Evolutionary conservation across 2,329 filamentous ascomycete species (phyloP).

Genomic region (Apiospora arundinis): DNA sequence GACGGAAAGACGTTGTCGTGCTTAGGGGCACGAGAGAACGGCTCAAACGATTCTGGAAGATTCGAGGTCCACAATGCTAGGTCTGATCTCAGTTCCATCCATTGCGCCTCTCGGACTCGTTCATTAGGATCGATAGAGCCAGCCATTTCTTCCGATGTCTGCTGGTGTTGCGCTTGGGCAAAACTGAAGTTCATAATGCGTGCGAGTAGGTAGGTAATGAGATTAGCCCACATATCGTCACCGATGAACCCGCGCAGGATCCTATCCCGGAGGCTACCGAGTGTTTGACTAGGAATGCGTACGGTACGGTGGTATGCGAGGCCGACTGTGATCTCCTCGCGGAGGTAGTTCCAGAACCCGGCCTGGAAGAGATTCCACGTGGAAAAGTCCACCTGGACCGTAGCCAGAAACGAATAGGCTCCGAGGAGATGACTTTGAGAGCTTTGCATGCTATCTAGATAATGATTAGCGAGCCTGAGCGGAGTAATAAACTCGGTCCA

Average conservation of each 20-base stretch:
- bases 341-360: slow-evolving; percentile 16
- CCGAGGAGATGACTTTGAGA: no score
- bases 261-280: neutral
- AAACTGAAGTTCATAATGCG: slow-evolving; percentile 4
- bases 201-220: slow-evolving; percentile 15
- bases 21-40: no score
- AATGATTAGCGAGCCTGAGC: no score
- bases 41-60: no score
- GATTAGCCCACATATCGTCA: slow-evolving; percentile 19
- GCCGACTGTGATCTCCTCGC: slow-evolving; percentile 15
- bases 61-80: no score
- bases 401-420: no score
- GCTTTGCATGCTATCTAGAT: no score
- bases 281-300: slow-evolving; percentile 3
- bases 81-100: no score
- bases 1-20: no score
- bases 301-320: neutral
- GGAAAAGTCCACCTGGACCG: neutral
- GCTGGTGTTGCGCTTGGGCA: neutral
- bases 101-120: neutral
- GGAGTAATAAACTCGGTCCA: no score
- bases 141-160: neutral
- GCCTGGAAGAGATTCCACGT: slow-evolving; percentile 8
- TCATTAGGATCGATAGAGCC: slow-evolving; percentile 7
- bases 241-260: neutral